A percentile compares a stretch with the other conserved stretches of the same genome.
Evolutionary conservation across 2,329 filamentous ascomycete species (phyloP).

Genomic region (Decorospora gaudefroyi): DNA sequence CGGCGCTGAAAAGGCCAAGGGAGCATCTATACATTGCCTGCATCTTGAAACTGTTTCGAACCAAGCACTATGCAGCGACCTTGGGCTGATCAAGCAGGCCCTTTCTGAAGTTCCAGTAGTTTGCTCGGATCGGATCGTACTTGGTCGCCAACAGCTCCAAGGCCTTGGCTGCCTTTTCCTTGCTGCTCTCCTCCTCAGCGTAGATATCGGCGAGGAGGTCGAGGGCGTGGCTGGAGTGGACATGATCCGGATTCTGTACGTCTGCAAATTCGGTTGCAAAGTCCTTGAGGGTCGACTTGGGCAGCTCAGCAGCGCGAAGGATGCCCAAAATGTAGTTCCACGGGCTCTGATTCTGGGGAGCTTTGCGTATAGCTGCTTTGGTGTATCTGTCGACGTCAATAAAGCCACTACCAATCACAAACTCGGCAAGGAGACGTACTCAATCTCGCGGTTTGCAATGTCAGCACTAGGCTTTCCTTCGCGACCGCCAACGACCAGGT

Average conservation of each 20-base stretch:
- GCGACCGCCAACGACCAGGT: conserved; percentile 74
- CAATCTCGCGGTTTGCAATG: conserved; percentile 73
- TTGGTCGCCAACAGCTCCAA: conserved; percentile 75
- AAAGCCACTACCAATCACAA: conserved; percentile 10
- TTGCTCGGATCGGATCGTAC: conserved; percentile 88
- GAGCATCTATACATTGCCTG: conserved; percentile 28
- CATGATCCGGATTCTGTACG: conserved; percentile 54
- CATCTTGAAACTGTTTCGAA: conserved; percentile 6
- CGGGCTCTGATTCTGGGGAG: conserved; percentile 90
- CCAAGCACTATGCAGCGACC: conserved; percentile 26
- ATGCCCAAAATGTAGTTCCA: conserved; percentile 91
- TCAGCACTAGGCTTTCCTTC: conserved; percentile 53
- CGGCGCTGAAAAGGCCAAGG: conserved; percentile 23
- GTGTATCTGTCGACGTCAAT: conserved; percentile 53
- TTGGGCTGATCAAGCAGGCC: conserved; percentile 34
- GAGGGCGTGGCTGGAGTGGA: conserved; percentile 66
- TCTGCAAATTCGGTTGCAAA: conserved; percentile 62
- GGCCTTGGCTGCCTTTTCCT: conserved; percentile 68
- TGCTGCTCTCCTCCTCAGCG: conserved; percentile 57
- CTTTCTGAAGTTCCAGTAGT: conserved; percentile 87
- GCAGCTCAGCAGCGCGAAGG: conserved; percentile 65
- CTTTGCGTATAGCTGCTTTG: conserved; percentile 71
- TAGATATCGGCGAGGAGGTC: conserved; percentile 74
- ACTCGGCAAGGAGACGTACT: conserved; percentile 52
- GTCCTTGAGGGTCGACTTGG: conserved; percentile 55